Conservation (phyloP, 1,284 basidiomycete genomes). For the Trametes sp. region DNA sequence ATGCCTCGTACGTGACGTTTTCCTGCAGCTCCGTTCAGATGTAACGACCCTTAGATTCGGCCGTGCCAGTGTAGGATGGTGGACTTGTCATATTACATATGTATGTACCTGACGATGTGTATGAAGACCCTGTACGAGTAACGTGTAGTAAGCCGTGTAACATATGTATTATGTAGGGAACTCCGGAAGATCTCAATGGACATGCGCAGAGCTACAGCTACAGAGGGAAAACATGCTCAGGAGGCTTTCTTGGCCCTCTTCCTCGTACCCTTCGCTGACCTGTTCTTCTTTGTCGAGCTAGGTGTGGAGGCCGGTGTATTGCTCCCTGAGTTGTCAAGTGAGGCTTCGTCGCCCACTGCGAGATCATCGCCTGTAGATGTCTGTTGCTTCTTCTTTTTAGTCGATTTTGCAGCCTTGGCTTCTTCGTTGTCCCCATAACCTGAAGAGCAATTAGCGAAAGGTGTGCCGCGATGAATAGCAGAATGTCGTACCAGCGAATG, state of each 20-base stretch:
- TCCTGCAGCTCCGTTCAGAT: neutral
- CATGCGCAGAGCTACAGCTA: neutral
- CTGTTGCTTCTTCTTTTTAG: conserved; percentile 28
- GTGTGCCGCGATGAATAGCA: neutral
- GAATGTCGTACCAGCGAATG: conserved; percentile 63
- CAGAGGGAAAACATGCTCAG: neutral
- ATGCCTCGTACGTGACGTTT: conserved; percentile 7
- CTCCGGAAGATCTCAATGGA: no score
- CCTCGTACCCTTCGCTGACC: conserved; percentile 37
- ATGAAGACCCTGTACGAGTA: conserved; percentile 17
- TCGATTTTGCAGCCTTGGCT: conserved; percentile 8
- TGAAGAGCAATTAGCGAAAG: conserved; percentile 26
- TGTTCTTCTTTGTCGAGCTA: conserved; percentile 30
- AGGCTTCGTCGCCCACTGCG: conserved; percentile 23
- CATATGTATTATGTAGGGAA: conserved; percentile 18
- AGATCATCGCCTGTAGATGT: conserved; percentile 22
- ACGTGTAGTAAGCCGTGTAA: conserved; percentile 10
- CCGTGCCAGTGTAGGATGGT: neutral
- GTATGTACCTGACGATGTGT: conserved; percentile 19
- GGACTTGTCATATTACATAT: conserved; percentile 21
- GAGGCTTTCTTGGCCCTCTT: conserved; percentile 38
- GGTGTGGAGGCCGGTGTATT: conserved; percentile 22
- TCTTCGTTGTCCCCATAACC: conserved; percentile 41
- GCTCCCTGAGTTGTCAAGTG: conserved; percentile 31
- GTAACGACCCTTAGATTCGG: conserved; percentile 8